These are phyloP conservation scores for Mesotaenium endlicherianum DNA, from an alignment of 139 green algal genomes.

Conservation along the genomic window DNA sequence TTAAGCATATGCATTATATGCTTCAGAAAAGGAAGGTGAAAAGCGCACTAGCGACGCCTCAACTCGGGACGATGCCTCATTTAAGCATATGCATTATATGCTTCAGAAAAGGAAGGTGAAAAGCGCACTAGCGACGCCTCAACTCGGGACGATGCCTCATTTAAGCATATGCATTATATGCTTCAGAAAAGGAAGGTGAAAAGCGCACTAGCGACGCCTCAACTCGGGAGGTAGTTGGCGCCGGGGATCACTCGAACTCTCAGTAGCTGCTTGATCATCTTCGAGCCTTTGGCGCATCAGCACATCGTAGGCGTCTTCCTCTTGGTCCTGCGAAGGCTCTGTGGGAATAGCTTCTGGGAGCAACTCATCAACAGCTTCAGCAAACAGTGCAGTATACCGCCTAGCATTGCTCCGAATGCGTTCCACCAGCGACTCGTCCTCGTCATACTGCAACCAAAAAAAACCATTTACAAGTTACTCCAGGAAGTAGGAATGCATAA, in stretches of 20 bases:
- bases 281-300: slow-evolving; percentile 54
- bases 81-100: too few species aligned
- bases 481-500: background rate
- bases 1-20: too few species aligned
- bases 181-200: background rate
- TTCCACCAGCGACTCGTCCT: slow-evolving; percentile 55
- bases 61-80: too few species aligned
- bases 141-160: background rate
- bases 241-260: slow-evolving; percentile 10
- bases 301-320: slow-evolving; percentile 80
- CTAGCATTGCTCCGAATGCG: slow-evolving; percentile 74
- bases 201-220: slow-evolving; percentile 68
- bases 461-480: background rate
- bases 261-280: slow-evolving; percentile 9
- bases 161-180: too few species aligned
- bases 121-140: background rate
- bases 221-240: slow-evolving; percentile 72
- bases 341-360: slow-evolving; percentile 65
- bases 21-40: background rate
- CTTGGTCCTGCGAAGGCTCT: background rate
- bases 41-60: too few species aligned
- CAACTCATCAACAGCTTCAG: slow-evolving; percentile 73
- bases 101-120: background rate
- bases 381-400: slow-evolving; percentile 76
- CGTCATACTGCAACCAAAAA: slow-evolving; percentile 11